Conservation (phyloP, 345 rosid genomes). For the Gossypium australe region DNA sequence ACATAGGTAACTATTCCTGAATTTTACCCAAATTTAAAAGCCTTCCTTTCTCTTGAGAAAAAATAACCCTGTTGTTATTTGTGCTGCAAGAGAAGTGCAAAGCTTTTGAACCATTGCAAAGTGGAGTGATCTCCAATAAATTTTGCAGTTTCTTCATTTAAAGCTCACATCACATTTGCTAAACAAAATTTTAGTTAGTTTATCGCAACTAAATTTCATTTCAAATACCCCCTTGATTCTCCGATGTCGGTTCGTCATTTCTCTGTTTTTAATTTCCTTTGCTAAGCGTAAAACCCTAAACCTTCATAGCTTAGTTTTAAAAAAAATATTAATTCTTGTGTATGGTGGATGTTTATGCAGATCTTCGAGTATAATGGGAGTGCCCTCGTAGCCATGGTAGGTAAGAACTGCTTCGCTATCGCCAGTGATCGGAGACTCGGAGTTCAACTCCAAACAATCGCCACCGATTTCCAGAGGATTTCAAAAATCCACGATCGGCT, state of each 20-base stretch:
- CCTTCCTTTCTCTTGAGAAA: no score
- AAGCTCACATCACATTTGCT: no score
- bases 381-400: slow-evolving; percentile 94
- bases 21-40: no score
- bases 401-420: slow-evolving; percentile 95
- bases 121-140: no score
- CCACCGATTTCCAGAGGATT: slow-evolving; percentile 91
- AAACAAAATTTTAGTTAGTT: no score
- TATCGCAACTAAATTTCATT: no score
- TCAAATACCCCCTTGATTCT: slow-evolving; percentile 3
- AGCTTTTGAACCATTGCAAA: no score
- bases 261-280: no score
- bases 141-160: no score
- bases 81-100: no score
- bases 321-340: neutral
- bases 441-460: slow-evolving; percentile 88
- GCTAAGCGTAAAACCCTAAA: neutral
- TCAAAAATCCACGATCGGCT: slow-evolving; percentile 76
- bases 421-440: slow-evolving; percentile 94
- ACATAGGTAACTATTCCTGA: no score
- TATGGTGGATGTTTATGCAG: slow-evolving; percentile 31
- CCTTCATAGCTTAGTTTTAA: neutral
- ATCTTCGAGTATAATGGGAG: slow-evolving; percentile 98
- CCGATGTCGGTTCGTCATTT: slow-evolving; percentile 49
- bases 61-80: no score